Base-by-base conservation (phyloP, 1,284 basidiomycete species). In the Moesziomyces globuligerus region DNA sequence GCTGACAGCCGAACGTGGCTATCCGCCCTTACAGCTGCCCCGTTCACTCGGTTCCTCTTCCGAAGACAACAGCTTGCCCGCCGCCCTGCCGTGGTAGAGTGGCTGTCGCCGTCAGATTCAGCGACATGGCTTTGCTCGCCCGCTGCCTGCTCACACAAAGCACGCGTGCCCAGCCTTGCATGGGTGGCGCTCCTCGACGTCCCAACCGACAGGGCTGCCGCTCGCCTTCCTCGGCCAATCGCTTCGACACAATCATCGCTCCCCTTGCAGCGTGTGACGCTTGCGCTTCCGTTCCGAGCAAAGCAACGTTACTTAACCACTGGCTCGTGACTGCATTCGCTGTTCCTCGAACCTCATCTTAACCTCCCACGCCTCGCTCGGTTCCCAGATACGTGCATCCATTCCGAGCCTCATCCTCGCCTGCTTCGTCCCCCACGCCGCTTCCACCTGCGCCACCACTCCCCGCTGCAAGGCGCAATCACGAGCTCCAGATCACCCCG, bases 191-290 rank as follows among this genome's bases (percentile, higher is more conserved):
- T 6, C 6, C 15, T 34, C 32, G 32, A 34, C 11, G 20, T 47
- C 20, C 18, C 44, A 46, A 46, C 23, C 42, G 10, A 44, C 29
- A 7, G 25, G 7, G 38, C 38, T 24, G 38, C n/a, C 4, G 25
- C 26, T 24, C 23, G 29, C 24, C 29, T 21, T 29, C 44, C 25
- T 45, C 39, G 53, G 45, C 32, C 34, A 48, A 40, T 43, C 53
- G 45, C 53, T 48, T 48, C 25, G 24, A 7, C 29, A 7, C 21
- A 29, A 18, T 43, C 24, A 17, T 28, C 5, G 34, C 39, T 18
- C 40, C 48, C 44, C 40, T 59, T 48, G 40, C 44, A 59, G 42
- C 21, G 26, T 29, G 47, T 40, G 44, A 44, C 49, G 49, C 34
- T 38, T 32, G 25, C 17, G 40, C 48, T 34, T 36, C 24, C 8